These are phyloP conservation scores for Chalaropsis ovoidea DNA, from an alignment of 2,329 filamentous ascomycete species.

Conservation along the genomic window DNA sequence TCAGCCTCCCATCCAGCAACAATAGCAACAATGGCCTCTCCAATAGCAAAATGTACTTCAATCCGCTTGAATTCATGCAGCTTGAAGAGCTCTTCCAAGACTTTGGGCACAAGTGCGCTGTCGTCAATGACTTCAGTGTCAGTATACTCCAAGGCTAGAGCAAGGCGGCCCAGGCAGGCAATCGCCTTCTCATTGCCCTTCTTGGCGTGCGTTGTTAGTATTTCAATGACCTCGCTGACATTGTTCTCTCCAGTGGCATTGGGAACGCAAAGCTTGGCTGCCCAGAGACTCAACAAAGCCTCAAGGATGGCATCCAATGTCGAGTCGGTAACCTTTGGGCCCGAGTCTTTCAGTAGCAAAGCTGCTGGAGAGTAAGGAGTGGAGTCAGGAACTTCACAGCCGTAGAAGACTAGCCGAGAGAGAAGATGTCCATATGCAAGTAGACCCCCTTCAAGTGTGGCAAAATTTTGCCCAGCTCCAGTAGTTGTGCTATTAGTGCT, in stretches of 20 bases:
- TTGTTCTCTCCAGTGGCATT: constrained; percentile 27
- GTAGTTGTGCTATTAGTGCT: constrained; percentile 34
- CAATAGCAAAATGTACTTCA: constrained; percentile 82
- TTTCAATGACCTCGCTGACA: constrained; percentile 43
- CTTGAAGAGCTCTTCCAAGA: constrained; percentile 60
- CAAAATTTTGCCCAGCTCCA: constrained; percentile 35
- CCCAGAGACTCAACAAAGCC: constrained; percentile 40
- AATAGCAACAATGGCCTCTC: constrained; percentile 73
- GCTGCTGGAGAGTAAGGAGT: constrained; percentile 30
- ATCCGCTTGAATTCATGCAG: constrained; percentile 76
- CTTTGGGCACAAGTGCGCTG: constrained; percentile 38
- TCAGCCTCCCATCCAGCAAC: constrained; percentile 76
- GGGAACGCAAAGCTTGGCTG: constrained; percentile 36
- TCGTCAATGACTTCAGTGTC: constrained; percentile 30
- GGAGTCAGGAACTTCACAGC: constrained; percentile 29
- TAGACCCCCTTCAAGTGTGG: constrained; percentile 40
- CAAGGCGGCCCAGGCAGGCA: constrained; percentile 65
- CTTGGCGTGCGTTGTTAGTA: constrained; percentile 59
- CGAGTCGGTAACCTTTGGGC: constrained; percentile 29
- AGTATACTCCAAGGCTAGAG: constrained; percentile 47
- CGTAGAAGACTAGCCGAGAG: constrained; percentile 40
- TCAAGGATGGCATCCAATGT: constrained; percentile 40
- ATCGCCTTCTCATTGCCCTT: constrained; percentile 76
- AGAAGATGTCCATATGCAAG: constrained; percentile 38
- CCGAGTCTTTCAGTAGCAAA: constrained; percentile 31